Evolutionary conservation across 129 eudicot genomes (phyloP).

Genomic region (Arctium minus): DNA sequence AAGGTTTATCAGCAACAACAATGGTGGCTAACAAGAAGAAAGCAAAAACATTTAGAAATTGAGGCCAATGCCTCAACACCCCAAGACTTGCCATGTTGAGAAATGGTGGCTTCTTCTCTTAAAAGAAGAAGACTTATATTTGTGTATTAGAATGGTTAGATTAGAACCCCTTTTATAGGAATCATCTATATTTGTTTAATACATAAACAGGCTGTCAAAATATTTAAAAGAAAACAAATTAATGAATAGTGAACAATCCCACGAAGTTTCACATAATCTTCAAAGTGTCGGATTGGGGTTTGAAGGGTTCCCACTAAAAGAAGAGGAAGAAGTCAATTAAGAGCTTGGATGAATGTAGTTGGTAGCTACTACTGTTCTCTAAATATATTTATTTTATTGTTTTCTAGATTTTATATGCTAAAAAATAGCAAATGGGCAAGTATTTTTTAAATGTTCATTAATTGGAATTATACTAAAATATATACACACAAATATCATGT

Average conservation of each 20-base stretch:
- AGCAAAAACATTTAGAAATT: conserved; percentile 14
- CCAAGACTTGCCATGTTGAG: conserved; percentile 10
- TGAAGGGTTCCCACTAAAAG: background rate
- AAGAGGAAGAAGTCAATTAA: background rate
- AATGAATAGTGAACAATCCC: background rate
- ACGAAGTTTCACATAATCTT: background rate
- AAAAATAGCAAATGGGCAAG: background rate
- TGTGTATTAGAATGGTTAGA: background rate
- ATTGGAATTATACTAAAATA: too few relatives aligned
- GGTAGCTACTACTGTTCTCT: background rate
- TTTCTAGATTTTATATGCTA: background rate
- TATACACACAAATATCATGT: too few relatives aligned
- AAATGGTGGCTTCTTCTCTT: background rate
- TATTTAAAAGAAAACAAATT: background rate
- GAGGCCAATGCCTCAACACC: conserved; percentile 25
- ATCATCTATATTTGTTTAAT: background rate
- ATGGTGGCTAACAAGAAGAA: conserved; percentile 12
- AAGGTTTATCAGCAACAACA: conserved; percentile 22
- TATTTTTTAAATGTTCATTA: background rate
- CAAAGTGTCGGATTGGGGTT: background rate
- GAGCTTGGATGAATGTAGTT: background rate
- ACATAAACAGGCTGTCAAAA: conserved; percentile 11
- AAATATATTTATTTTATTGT: background rate
- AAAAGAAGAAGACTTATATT: conserved; percentile 3
- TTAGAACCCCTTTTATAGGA: conserved; percentile 16